Conservation (phyloP, 192 early-diverging fungal species). For the Coemansia sp. region DNA sequence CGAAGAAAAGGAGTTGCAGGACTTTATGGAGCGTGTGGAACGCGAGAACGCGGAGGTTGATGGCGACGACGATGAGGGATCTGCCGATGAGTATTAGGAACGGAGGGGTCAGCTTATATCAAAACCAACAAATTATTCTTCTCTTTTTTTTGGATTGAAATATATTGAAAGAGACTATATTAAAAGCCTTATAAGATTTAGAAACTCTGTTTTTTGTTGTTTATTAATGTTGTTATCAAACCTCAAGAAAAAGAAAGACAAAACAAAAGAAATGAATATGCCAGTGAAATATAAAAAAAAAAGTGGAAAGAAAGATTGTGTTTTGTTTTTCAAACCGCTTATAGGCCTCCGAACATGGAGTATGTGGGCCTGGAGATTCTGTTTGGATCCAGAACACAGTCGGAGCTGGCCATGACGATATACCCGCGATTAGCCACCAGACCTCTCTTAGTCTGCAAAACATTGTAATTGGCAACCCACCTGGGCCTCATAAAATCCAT, state of each 20-base stretch:
- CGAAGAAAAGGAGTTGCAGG: conserved; percentile 92
- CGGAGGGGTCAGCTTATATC: background rate
- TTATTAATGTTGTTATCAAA: no score
- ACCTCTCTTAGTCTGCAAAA: conserved; percentile 35
- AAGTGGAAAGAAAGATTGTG: background rate
- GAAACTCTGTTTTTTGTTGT: background rate
- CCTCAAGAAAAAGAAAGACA: no score
- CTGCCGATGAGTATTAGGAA: conserved; percentile 58
- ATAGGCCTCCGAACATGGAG: background rate
- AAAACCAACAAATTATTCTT: no score
- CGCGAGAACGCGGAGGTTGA: conserved; percentile 91
- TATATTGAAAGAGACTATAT: background rate
- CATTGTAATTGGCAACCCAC: conserved; percentile 53
- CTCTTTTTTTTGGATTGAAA: no score
- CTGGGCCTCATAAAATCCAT: conserved; percentile 54
- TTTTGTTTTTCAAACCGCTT: background rate
- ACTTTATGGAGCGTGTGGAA: conserved; percentile 84
- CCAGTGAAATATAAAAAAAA: no score
- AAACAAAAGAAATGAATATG: background rate
- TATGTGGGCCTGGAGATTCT: conserved; percentile 13
- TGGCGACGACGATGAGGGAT: conserved; percentile 84
- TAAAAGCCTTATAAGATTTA: background rate
- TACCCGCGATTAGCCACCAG: conserved; percentile 53
- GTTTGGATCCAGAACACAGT: conserved; percentile 49
- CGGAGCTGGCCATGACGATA: conserved; percentile 56